These are phyloP conservation scores for Rosa multiflora DNA, from an alignment of 306 rosid genomes.

Conservation along the genomic window DNA sequence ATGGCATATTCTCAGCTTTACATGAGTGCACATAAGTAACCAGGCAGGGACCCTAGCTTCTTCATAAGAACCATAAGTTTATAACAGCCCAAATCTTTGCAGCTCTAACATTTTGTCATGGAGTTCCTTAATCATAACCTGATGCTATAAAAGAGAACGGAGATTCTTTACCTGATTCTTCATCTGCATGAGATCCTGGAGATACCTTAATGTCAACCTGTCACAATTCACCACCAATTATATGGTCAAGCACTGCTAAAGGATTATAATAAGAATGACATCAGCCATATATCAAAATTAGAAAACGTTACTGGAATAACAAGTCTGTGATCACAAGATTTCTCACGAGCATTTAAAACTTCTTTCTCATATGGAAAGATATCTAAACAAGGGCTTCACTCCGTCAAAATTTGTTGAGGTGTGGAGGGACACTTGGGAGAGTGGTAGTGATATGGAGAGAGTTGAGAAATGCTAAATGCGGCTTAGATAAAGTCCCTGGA, in stretches of 20 bases:
- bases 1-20: background rate
- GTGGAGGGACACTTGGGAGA: background rate
- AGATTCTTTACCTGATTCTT: constrained; percentile 71
- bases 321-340: background rate
- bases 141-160: background rate
- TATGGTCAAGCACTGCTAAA: constrained; percentile 15
- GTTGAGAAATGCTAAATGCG: constrained; percentile 5
- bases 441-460: background rate
- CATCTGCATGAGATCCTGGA: constrained; percentile 94
- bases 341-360: background rate
- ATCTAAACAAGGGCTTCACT: background rate
- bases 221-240: constrained; percentile 21
- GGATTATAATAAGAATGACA: background rate
- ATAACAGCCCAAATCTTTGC: background rate
- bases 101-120: background rate
- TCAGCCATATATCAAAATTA: background rate
- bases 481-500: background rate
- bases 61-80: background rate
- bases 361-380: background rate
- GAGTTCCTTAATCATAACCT: background rate
- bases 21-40: background rate
- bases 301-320: background rate
- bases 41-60: background rate
- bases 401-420: background rate
- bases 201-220: constrained; percentile 96